A percentile compares a stretch with the other conserved stretches of the same genome.
Evolutionary conservation across 176 grass and related monocot genomes (phyloP).

Genomic region (Olyra latifolia): DNA sequence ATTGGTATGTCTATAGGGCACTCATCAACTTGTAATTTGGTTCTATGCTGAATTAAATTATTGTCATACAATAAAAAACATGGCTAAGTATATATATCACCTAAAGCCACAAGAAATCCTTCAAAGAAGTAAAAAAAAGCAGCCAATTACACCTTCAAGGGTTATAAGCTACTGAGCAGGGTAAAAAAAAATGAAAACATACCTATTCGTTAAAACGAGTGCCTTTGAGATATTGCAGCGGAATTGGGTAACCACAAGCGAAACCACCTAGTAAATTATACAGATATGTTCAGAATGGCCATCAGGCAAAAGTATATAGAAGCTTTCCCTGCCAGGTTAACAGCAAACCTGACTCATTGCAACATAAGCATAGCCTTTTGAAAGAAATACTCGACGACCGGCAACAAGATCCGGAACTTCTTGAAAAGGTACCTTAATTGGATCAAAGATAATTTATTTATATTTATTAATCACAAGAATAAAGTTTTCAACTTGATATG

Average conservation of each 20-base stretch:
- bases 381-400: conserved; percentile 69
- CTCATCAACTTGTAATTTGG: neutral
- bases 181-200: conserved; percentile 19
- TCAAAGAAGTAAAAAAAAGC: conserved; percentile 7
- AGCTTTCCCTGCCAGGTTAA: conserved; percentile 14
- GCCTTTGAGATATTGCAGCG: conserved; percentile 93
- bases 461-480: neutral
- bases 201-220: conserved; percentile 93
- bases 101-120: neutral
- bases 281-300: conserved; percentile 16
- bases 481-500: neutral
- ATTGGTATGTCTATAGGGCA: neutral
- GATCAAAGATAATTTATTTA: conserved; percentile 15
- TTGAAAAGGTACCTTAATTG: conserved; percentile 88
- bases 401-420: conserved; percentile 91
- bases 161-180: neutral
- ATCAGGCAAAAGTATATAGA: conserved; percentile 21
- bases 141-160: neutral
- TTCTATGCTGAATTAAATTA: conserved; percentile 9
- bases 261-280: conserved; percentile 74
- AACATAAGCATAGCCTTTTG: conserved; percentile 95
- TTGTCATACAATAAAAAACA: neutral
- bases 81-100: neutral
- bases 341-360: conserved; percentile 82
- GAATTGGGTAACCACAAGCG: conserved; percentile 88